Evolutionary conservation across 2,329 filamentous ascomycete species (phyloP), one percentile per base, ranked within the genome.

Genomic region (Phyllosticta capitalensis): DNA sequence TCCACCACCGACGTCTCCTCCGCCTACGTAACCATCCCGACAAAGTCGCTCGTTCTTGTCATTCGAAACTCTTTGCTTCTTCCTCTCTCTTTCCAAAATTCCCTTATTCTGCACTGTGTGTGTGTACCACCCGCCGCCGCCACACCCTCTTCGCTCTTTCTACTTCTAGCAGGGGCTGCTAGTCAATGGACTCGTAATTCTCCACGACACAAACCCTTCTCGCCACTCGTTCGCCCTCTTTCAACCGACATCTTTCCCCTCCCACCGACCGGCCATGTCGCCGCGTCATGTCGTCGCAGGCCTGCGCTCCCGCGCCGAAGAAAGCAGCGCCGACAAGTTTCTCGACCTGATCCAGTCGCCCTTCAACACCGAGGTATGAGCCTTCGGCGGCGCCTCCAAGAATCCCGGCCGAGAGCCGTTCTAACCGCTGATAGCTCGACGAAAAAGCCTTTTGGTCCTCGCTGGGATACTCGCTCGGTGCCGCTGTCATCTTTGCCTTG

Each of bases 381-480:
- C 17, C 17, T 38, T 21, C 38, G 14, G 19, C 22, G 24, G 26
- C 54, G 26, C 19, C 14, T 9, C 22, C 33, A 2, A n/a, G n/a
- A n/a, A n/a, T n/a, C n/a, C n/a, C n/a, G n/a, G n/a, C n/a, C n/a
- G n/a, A n/a, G n/a, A 33, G 57, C 56, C n/a, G n/a, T 22, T 58
- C 17, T 21, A n/a, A 59, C 30, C 30, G 30, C 30, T 38, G 6
- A 54, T 66, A 85, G 82, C 76, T 84, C 62, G 74, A 77, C 66
- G 68, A 76, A 63, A 78, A 81, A 60, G 87, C 91, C 51, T 80
- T 96, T 62, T 85, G 86, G 74, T 87, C 89, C 61, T 90, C 92
- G 54, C 76, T 97, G 52, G 88, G 79, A 64, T 90, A 88, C 21
- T 95, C 92, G 2, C 70, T 96, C 52, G 88, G 84, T 59, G 78